phyloP scores from a whole-genome alignment of 768 basidiomycete genomes.

The Lanmaoa rubissima region DNA sequence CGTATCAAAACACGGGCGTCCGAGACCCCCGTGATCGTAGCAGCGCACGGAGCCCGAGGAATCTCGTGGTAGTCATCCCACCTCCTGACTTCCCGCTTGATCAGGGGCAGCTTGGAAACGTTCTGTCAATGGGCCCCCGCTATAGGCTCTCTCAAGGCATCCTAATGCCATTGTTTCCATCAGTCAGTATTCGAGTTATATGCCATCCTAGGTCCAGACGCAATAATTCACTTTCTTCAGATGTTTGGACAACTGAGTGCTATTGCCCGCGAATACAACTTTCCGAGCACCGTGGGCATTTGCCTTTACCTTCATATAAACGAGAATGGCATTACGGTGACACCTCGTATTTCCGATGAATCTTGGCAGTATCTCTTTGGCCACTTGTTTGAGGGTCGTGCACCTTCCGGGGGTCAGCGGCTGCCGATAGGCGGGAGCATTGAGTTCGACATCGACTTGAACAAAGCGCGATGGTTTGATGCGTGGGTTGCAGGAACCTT shows the following conservation, averaged over 20 bases:
- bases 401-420: conserved; percentile 33
- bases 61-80: conserved; percentile 67
- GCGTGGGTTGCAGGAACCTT: conserved; percentile 61
- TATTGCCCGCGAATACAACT: conserved; percentile 79
- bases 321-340: conserved; percentile 52
- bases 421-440: conserved; percentile 73
- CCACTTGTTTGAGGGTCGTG: conserved; percentile 50
- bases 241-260: conserved; percentile 74
- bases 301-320: conserved; percentile 73
- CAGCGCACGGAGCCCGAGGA: conserved; percentile 40
- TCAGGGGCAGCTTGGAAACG: conserved; percentile 57
- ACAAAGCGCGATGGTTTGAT: conserved; percentile 75
- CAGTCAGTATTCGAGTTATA: conserved; percentile 39
- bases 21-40: conserved; percentile 45
- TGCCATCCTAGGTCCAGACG: neutral
- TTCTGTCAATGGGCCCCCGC: conserved; percentile 55
- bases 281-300: conserved; percentile 74
- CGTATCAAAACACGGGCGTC: conserved; percentile 50
- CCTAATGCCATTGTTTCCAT: conserved; percentile 73
- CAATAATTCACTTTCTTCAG: conserved; percentile 35
- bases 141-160: conserved; percentile 66
- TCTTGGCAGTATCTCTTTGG: conserved; percentile 73
- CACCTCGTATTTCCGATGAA: conserved; percentile 76
- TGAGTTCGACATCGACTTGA: conserved; percentile 83
- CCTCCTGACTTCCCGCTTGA: conserved; percentile 56